Percentiles rank a stretch among this genome's conserved stretches.
These are phyloP conservation scores for Cocos nucifera DNA, from an alignment of 176 grass and related monocot genomes.

Conservation along the genomic window DNA sequence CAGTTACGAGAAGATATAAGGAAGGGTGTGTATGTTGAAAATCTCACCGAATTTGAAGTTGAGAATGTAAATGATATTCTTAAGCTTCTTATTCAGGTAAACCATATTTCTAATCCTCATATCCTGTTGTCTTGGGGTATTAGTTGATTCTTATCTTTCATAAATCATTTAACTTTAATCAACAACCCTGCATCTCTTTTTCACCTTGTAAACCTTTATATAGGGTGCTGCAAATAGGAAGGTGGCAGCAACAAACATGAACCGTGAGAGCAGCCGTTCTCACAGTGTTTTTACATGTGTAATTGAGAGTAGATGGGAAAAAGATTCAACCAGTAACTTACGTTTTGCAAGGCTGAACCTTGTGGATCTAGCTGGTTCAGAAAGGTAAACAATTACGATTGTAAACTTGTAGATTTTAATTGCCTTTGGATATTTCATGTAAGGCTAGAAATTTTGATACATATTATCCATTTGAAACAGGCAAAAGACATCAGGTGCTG, in stretches of 20 bases:
- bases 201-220: conserved; percentile 4
- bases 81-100: conserved; percentile 76
- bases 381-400: conserved; percentile 41
- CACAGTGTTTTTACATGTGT: conserved; percentile 96
- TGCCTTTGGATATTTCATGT: background rate
- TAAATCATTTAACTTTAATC: too few species aligned
- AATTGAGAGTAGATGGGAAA: conserved; percentile 88
- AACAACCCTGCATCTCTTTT: background rate
- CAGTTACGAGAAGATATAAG: conserved; percentile 75
- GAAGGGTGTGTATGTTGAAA: conserved; percentile 89
- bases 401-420: background rate
- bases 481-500: conserved; percentile 91
- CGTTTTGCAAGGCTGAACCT: conserved; percentile 94
- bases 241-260: conserved; percentile 95
- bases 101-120: conserved; percentile 2
- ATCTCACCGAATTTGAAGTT: conserved; percentile 82
- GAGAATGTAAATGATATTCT: conserved; percentile 79
- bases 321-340: conserved; percentile 63
- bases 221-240: conserved; percentile 91
- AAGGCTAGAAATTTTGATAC: conserved; percentile 19
- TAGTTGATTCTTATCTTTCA: background rate
- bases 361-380: conserved; percentile 93
- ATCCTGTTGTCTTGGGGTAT: background rate
- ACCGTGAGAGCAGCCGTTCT: conserved; percentile 81
- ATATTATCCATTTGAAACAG: conserved; percentile 43